Percentiles rank a stretch among this genome's conserved stretches.
phyloP scores from a whole-genome alignment of 208 protist genomes.

The Wallacemonas sp. region DNA sequence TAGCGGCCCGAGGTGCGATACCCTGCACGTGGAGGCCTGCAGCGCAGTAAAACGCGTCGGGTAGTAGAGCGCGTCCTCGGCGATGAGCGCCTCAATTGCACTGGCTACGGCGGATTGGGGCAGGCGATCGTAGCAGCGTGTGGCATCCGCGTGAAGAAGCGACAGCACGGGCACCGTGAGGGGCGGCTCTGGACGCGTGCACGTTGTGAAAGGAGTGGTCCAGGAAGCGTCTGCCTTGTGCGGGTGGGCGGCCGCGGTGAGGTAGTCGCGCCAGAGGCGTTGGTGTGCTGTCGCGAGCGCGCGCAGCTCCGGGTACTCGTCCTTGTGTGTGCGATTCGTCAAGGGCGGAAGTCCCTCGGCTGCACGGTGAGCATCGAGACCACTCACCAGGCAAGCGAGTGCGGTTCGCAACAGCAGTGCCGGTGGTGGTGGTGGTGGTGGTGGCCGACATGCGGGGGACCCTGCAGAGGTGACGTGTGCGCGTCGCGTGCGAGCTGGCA shows the following conservation, averaged over 20 bases:
- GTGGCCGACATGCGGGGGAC: too few species aligned
- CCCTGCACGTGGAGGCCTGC: too few species aligned
- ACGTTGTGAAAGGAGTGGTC: too few species aligned
- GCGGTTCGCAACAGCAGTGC: conserved; percentile 34
- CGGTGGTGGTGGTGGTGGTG: conserved; percentile 7
- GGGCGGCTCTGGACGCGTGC: background rate
- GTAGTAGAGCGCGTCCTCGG: conserved; percentile 56
- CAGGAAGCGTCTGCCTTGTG: too few species aligned
- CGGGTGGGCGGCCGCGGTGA: too few species aligned
- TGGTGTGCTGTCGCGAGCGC: conserved; percentile 41
- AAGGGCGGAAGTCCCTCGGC: conserved; percentile 24
- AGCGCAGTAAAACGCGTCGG: conserved; percentile 31
- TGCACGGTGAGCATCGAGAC: conserved; percentile 43
- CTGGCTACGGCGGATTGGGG: conserved; percentile 54
- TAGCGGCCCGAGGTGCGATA: background rate
- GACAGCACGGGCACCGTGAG: conserved; percentile 9
- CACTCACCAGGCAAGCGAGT: conserved; percentile 57
- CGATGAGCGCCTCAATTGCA: conserved; percentile 35
- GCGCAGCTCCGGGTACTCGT: conserved; percentile 73
- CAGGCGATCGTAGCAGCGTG: conserved; percentile 73
- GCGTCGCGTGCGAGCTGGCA: too few species aligned
- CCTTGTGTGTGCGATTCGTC: conserved; percentile 47
- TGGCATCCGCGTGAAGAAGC: conserved; percentile 58
- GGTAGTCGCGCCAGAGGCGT: background rate
- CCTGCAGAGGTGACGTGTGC: too few species aligned